Conservation (phyloP, 179 eudicot species). For the Drosera spatulata region DNA sequence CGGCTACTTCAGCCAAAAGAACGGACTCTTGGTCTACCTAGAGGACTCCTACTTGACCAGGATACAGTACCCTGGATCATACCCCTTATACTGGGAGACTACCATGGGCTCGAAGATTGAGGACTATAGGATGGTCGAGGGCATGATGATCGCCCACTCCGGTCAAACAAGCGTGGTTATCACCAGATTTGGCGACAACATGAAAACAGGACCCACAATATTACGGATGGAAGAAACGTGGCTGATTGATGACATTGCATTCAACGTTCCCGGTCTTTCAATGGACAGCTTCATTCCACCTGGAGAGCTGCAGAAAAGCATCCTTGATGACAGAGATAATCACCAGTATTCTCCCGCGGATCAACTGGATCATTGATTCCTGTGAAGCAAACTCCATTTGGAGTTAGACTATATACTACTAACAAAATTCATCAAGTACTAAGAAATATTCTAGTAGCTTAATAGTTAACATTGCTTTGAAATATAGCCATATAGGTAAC, state of each 20-base stretch:
- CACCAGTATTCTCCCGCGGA: not conserved
- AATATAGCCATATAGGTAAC: too few species aligned
- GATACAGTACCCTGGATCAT: constrained; percentile 66
- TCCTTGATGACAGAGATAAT: not conserved
- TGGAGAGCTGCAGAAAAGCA: constrained; percentile 35
- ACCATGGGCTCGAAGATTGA: constrained; percentile 70
- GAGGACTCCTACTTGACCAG: constrained; percentile 89
- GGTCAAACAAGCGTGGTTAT: constrained; percentile 61
- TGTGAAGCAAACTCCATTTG: too few species aligned
- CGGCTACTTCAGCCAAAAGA: constrained; percentile 89
- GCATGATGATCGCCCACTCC: constrained; percentile 68
- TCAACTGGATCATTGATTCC: not conserved
- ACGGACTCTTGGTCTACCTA: constrained; percentile 60
- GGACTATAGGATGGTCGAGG: constrained; percentile 73
- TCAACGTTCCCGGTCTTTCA: constrained; percentile 76
- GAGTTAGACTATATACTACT: constrained; percentile 1
- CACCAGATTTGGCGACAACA: constrained; percentile 64
- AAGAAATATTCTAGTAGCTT: too few species aligned
- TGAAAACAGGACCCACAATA: constrained; percentile 45
- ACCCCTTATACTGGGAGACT: constrained; percentile 84
- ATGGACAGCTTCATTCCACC: constrained; percentile 83
- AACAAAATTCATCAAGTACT: too few species aligned
- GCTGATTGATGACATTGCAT: constrained; percentile 70
- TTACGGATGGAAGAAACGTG: constrained; percentile 84
- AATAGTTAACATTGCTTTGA: too few species aligned